A percentile compares a stretch with the other conserved stretches of the same genome.
These are phyloP conservation scores for Saccharomycopsis sp. DNA, from an alignment of 805 yeast species.

Conservation along the genomic window DNA sequence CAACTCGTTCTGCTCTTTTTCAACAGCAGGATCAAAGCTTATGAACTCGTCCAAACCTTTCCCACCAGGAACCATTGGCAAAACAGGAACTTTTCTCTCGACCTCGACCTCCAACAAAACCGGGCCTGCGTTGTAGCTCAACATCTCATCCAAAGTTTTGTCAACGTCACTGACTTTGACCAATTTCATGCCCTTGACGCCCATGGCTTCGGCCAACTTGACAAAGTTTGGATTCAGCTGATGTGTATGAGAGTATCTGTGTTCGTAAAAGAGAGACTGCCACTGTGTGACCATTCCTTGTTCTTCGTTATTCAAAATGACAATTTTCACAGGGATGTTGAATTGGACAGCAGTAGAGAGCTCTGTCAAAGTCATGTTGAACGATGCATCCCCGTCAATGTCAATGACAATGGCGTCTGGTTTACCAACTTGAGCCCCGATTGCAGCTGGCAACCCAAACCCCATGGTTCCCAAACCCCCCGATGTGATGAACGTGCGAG, in stretches of 20 bases:
- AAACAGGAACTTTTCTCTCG: constrained; percentile 59
- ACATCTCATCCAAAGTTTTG: constrained; percentile 53
- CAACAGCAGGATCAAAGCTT: constrained; percentile 74
- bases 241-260: constrained; percentile 96
- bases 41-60: constrained; percentile 91
- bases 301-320: constrained; percentile 92
- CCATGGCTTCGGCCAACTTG: constrained; percentile 92
- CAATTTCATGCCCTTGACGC: constrained; percentile 72
- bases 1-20: constrained; percentile 56
- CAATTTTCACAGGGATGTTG: constrained; percentile 78
- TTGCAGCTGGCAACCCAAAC: constrained; percentile 93
- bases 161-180: constrained; percentile 57
- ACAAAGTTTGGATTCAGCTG: constrained; percentile 91
- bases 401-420: constrained; percentile 95
- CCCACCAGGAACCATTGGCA: constrained; percentile 98
- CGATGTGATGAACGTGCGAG: constrained; percentile 92
- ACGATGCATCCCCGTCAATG: constrained; percentile 98
- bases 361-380: constrained; percentile 94
- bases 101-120: constrained; percentile 83
- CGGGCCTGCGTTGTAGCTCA: constrained; percentile 69
- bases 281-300: constrained; percentile 99
- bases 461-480: constrained; percentile 99
- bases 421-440: constrained; percentile 94
- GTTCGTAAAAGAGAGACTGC: constrained; percentile 96
- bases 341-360: constrained; percentile 92